Evolutionary conservation across 495 filamentous ascomycete species (phyloP), one percentile per base, ranked within the genome.

Genomic region (Hypoxylon lienhwacheense): DNA sequence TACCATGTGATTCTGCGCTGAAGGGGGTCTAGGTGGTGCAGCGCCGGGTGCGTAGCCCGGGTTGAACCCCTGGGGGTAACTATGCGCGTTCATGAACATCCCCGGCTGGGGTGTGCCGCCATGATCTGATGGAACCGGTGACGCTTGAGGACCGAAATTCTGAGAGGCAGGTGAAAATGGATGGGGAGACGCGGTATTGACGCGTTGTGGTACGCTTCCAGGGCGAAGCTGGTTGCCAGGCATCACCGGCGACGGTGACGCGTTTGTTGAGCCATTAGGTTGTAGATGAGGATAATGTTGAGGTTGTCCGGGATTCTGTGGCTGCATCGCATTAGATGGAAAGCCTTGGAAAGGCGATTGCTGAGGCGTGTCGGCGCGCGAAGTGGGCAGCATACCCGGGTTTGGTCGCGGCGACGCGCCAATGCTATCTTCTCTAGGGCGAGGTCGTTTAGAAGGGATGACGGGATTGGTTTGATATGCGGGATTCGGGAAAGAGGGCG

Each of bases 291-390:
- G 83, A 68, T 90, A 93, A 29, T 82, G 86, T 46, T 80, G 83
- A 17, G 84, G 81, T 63, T 79, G 81, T 32, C 72, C 68, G 62
- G 56, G 78, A 75, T 73, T 85, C 82, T 66, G 83, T 62, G 59
- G 81, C 59, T 64, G 77, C 80, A 76, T 79, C 60, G 67, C 75
- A 57, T 73, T 79, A 40, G 74, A 74, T 59, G 79, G 81, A 83
- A 62, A 87, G 76, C 66, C 72, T 35, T 55, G 81, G 77, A 75
- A 85, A 77, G 41, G 78, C 70, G 59, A 81, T 59, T 95, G 87
- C 61, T 89, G 86, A 22, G 92, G 92, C 21, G 92, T 97, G 61
- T 96, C 91, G 58, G 92, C 91, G 69, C 91, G 90, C 70, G 92
- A 96, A 25, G 81, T 83, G 22, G 87, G 82, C 19, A 90, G 69